Evolutionary conservation across 768 basidiomycete genomes (phyloP), one percentile per base, ranked within the genome.

Genomic region (Tylopilus felleus): DNA sequence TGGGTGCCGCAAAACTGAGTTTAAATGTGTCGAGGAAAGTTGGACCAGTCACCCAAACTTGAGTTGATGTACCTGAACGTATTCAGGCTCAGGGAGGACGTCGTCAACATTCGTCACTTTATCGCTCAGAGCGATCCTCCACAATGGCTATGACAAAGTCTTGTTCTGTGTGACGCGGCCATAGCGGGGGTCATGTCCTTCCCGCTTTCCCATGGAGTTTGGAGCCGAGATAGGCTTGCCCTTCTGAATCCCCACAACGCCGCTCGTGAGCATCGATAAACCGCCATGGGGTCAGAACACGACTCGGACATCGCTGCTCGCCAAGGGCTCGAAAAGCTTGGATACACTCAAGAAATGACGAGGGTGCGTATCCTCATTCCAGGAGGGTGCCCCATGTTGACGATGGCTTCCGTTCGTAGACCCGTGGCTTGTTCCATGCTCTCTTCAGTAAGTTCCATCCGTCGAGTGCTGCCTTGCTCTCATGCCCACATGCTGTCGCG

Each of bases 331-430:
- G 69, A 81, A 63, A 74, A 76, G 52, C 69, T 84, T 46, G 82
- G 82, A 1, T 84, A 84, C 65, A 71, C 72, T 47, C 80, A 83
- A 55, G 80, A 83, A 59, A 71, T 84, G 67, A 73, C 74, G 2
- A 72, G 80, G 56, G 83, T 82, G 58, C n/a, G 60, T 35, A 7
- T 46, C 17, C 14, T 16, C 33, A 14, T 33, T 9, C 33, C n/a
- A n/a, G n/a, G n/a, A n/a, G n/a, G n/a, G n/a, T n/a, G n/a, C n/a
- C n/a, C n/a, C n/a, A n/a, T n/a, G n/a, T n/a, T n/a, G n/a, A n/a
- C n/a, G n/a, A n/a, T n/a, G n/a, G n/a, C n/a, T n/a, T n/a, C n/a
- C n/a, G n/a, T n/a, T 29, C 16, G 40, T 51, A 81, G 81, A 73
- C 75, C 16, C 75, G 81, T 8, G 81, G 81, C 21, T 53, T 81